A percentile compares a stretch with the other conserved stretches of the same genome.
These are phyloP conservation scores for Myriosclerotinia duriaeana DNA, from an alignment of 2,329 filamentous ascomycete species.

Conservation along the genomic window DNA sequence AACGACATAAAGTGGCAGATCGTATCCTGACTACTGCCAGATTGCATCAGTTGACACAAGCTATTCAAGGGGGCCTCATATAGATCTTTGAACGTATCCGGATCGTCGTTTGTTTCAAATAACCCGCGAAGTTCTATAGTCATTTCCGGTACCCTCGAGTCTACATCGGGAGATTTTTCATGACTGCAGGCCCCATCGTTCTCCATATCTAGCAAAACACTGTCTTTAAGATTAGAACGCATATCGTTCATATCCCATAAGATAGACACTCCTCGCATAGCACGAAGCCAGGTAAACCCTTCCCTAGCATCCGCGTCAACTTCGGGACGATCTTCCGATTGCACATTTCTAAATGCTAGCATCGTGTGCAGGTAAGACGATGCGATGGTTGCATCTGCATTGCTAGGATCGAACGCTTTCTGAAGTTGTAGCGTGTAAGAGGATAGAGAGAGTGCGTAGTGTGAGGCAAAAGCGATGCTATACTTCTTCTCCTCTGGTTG, in stretches of 20 bases:
- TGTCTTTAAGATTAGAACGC: background rate
- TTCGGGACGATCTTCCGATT: background rate
- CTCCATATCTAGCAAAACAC: conserved; percentile 5
- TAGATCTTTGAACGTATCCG: background rate
- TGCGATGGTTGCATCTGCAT: conserved; percentile 15
- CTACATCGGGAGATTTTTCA: background rate
- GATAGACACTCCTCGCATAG: conserved; percentile 6
- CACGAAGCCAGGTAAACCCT: conserved; percentile 1
- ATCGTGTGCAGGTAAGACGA: conserved; percentile 20
- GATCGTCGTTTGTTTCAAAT: background rate
- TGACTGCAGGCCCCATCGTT: background rate
- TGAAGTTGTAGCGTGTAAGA: conserved; percentile 13
- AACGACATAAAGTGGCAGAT: conserved; percentile 21
- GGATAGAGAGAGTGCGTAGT: conserved; percentile 15
- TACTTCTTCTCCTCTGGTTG: conserved; percentile 14
- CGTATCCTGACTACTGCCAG: background rate
- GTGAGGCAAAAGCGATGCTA: conserved; percentile 7
- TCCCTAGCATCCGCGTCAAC: background rate
- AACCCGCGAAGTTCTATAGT: background rate
- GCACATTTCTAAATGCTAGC: conserved; percentile 23
- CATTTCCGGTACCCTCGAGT: background rate
- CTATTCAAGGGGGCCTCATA: conserved; percentile 5
- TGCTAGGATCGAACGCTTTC: background rate
- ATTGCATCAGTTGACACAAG: conserved; percentile 8
- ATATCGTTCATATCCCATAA: conserved; percentile 7